Percentiles rank a stretch among this genome's conserved stretches.
Evolutionary conservation across 2,329 filamentous ascomycete species (phyloP).

Genomic region (Stagonosporopsis cucurbitacearum): DNA sequence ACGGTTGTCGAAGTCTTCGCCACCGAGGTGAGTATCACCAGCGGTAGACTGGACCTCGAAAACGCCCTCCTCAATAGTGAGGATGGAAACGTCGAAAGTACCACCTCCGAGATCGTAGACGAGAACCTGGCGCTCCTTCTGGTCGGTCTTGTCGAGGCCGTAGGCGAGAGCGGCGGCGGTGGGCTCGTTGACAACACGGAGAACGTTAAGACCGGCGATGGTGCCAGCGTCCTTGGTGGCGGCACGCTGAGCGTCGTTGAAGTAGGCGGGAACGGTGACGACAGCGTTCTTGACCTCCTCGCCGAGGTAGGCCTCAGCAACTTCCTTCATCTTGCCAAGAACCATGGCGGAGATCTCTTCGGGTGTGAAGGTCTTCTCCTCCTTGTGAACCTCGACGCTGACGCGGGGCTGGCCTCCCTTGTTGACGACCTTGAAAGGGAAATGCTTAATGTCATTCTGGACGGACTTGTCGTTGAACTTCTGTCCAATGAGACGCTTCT

Average conservation of each 20-base stretch:
- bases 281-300: constrained; percentile 87
- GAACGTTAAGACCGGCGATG: constrained; percentile 92
- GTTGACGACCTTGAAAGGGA: constrained; percentile 92
- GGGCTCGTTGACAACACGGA: constrained; percentile 96
- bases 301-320: constrained; percentile 78
- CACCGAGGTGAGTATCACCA: constrained; percentile 96
- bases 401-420: constrained; percentile 91
- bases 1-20: constrained; percentile 98
- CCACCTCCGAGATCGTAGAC: constrained; percentile 54
- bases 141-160: constrained; percentile 65
- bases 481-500: constrained; percentile 60
- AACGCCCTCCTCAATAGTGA: constrained; percentile 87
- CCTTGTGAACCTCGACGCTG: constrained; percentile 71
- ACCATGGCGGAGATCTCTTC: constrained; percentile 85
- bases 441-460: constrained; percentile 95
- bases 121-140: constrained; percentile 50
- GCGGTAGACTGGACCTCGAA: constrained; percentile 95
- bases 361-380: constrained; percentile 76
- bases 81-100: constrained; percentile 65
- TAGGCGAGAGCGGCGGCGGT: constrained; percentile 95
- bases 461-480: constrained; percentile 69
- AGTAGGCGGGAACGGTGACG: constrained; percentile 95
- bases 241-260: constrained; percentile 98
- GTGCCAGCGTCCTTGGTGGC: constrained; percentile 93
- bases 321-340: constrained; percentile 73